Percentiles rank a stretch among this genome's conserved stretches.
phyloP scores from a whole-genome alignment of 2,329 filamentous ascomycete genomes.

The Paecilomyces formosus region DNA sequence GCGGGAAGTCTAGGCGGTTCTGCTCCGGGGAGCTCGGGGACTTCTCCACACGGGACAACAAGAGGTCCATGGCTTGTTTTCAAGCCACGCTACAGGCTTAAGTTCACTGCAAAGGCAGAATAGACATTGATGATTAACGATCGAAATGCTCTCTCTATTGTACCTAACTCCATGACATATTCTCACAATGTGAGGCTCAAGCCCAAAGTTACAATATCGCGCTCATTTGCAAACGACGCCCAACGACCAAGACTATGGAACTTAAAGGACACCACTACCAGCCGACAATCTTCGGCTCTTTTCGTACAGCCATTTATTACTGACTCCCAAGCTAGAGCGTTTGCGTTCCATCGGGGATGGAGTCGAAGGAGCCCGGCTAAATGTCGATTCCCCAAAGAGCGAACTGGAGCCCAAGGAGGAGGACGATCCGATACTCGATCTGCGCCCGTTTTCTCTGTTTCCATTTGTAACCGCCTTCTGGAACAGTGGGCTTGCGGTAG shows the following conservation, averaged over 20 bases:
- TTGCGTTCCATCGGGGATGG: slow-evolving; percentile 61
- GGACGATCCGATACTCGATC: slow-evolving; percentile 55
- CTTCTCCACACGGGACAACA: neutral
- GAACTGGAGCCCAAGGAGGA: slow-evolving; percentile 32
- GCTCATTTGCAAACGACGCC: slow-evolving; percentile 1
- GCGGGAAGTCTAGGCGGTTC: neutral
- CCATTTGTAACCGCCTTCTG: slow-evolving; percentile 56
- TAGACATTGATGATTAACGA: neutral
- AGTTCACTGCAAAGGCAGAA: neutral
- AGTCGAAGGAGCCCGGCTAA: slow-evolving; percentile 55
- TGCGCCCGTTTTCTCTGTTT: slow-evolving; percentile 36
- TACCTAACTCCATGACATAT: neutral
- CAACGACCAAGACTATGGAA: neutral
- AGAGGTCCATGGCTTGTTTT: neutral
- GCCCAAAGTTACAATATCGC: neutral
- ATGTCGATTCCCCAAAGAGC: slow-evolving; percentile 32
- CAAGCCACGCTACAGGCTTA: neutral
- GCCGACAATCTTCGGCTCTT: slow-evolving; percentile 48
- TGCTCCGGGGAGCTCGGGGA: neutral
- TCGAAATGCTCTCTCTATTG: neutral
- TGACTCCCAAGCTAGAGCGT: slow-evolving; percentile 67
- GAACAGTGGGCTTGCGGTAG: slow-evolving; percentile 51
- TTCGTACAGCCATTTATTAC: slow-evolving; percentile 94
- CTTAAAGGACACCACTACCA: slow-evolving; percentile 28
- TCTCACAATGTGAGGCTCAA: neutral